Evolutionary conservation across 441 rosid genomes (phyloP).

Genomic region (Gossypium aridum): DNA sequence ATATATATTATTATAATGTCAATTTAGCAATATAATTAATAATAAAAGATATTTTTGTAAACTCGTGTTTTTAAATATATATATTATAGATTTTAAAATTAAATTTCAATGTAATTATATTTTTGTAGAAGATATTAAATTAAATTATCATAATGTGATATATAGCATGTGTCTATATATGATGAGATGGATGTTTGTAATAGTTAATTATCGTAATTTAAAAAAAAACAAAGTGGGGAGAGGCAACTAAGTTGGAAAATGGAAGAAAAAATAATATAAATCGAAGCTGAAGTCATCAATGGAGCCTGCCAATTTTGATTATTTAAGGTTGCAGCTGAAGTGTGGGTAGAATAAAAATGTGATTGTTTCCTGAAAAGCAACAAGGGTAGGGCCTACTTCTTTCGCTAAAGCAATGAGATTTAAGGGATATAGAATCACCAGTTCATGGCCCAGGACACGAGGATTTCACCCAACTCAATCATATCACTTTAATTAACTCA

Average conservation of each 20-base stretch:
- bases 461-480: conserved; percentile 2
- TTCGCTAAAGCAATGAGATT: conserved; percentile 19
- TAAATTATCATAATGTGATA: too few relatives aligned
- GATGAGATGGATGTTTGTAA: too few relatives aligned
- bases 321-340: neutral
- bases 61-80: too few relatives aligned
- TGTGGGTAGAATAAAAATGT: neutral
- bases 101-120: too few relatives aligned
- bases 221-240: too few relatives aligned
- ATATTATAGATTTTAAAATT: too few relatives aligned
- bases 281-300: conserved; percentile 1
- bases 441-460: neutral
- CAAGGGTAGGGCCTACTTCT: conserved; percentile 40
- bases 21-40: too few relatives aligned
- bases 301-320: neutral
- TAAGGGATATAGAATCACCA: conserved; percentile 8
- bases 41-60: too few relatives aligned
- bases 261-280: neutral
- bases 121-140: too few relatives aligned
- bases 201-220: too few relatives aligned
- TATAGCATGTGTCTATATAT: too few relatives aligned
- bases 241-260: neutral
- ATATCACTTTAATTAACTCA: neutral
- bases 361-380: conserved; percentile 1
- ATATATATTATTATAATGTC: too few relatives aligned